phyloP scores from a whole-genome alignment of 2,329 filamentous ascomycete genomes.

The Macrophomina phaseolina region DNA sequence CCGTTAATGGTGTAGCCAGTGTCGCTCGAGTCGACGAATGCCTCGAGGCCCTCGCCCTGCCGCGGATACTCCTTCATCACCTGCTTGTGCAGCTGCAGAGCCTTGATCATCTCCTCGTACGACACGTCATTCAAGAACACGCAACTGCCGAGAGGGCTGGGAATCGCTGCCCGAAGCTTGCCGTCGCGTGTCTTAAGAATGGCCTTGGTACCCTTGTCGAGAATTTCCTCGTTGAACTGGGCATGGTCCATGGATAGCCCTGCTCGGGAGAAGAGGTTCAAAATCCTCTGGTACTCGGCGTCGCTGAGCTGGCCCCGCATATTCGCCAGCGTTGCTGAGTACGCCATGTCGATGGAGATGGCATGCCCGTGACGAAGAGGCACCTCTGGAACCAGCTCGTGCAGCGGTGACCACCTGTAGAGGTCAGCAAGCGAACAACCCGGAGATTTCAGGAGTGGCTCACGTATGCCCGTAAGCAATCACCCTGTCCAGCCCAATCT shows the following conservation, averaged over 20 bases:
- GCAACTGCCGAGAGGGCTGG: constrained; percentile 69
- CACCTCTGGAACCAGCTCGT: constrained; percentile 71
- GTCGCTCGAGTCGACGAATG: constrained; percentile 71
- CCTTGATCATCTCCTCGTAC: constrained; percentile 65
- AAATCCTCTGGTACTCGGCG: constrained; percentile 65
- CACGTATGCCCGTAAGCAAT: constrained; percentile 76
- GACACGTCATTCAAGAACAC: constrained; percentile 72
- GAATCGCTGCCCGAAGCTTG: constrained; percentile 70
- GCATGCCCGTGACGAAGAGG: constrained; percentile 75
- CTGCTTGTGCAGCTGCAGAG: constrained; percentile 67
- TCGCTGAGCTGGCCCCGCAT: constrained; percentile 65
- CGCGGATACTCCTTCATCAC: constrained; percentile 68
- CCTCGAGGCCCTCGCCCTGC: constrained; percentile 69
- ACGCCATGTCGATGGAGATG: constrained; percentile 78
- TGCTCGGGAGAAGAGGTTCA: constrained; percentile 72
- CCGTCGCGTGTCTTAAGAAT: constrained; percentile 76
- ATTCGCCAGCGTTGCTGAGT: constrained; percentile 71
- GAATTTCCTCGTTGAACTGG: constrained; percentile 68
- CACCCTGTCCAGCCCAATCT: constrained; percentile 73
- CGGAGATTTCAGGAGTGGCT: constrained; percentile 36
- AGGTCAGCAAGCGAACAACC: constrained; percentile 1
- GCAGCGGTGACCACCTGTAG: constrained; percentile 69
- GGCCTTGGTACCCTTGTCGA: constrained; percentile 69
- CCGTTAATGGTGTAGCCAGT: constrained; percentile 64
- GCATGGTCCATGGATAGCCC: constrained; percentile 75